phyloP scores from a whole-genome alignment of 2,329 filamentous ascomycete genomes.

The Colletotrichum somersetense region DNA sequence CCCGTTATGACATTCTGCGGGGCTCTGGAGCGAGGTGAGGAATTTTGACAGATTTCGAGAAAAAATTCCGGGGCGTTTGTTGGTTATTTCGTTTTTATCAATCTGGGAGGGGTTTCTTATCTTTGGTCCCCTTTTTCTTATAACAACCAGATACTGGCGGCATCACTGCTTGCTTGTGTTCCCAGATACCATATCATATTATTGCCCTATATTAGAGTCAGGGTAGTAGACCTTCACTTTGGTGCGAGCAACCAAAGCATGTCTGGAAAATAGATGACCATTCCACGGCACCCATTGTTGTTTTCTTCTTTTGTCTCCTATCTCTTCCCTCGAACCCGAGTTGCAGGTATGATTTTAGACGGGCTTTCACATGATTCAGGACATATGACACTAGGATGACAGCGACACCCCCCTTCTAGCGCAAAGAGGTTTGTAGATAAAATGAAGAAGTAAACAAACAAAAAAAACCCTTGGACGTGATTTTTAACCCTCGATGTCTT shows the following conservation, averaged over 20 bases:
- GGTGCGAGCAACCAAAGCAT: not conserved
- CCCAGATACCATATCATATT: constrained; percentile 22
- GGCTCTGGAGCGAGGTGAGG: constrained; percentile 13
- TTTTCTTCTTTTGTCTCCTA: not conserved
- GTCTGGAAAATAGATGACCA: not conserved
- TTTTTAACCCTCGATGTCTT: not conserved
- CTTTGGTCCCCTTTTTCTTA: not conserved
- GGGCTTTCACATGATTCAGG: constrained; percentile 2
- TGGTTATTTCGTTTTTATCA: not conserved
- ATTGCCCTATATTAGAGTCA: constrained; percentile 11
- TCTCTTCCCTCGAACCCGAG: too few relatives aligned
- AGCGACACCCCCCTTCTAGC: not conserved
- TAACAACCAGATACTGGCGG: constrained; percentile 15
- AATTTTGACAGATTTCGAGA: constrained; percentile 27
- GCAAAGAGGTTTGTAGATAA: not conserved
- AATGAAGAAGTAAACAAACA: not conserved
- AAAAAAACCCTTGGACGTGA: not conserved
- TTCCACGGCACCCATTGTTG: not conserved
- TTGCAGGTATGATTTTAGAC: not conserved
- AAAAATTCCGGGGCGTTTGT: constrained; percentile 26
- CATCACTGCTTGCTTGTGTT: constrained; percentile 19
- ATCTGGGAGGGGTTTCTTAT: not conserved
- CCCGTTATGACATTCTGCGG: constrained; percentile 17
- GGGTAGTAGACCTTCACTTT: not conserved
- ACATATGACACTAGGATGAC: not conserved